Base-by-base conservation (phyloP, 208 protist genomes). In the Phytomonas francai region DNA sequence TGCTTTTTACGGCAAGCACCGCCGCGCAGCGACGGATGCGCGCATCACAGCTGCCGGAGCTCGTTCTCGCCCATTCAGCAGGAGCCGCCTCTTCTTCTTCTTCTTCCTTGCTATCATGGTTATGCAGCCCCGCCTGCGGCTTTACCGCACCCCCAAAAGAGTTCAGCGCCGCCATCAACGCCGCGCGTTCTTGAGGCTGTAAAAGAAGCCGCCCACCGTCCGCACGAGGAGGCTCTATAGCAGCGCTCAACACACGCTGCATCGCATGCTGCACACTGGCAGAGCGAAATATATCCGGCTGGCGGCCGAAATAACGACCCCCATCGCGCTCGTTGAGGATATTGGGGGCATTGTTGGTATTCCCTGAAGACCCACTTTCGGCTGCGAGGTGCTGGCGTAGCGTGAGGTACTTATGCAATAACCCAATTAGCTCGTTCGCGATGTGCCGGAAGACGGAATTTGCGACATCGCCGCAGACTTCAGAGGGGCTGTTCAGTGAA, bases 181-280 rank as follows among this genome's bases (percentile, higher is more conserved):
- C 78, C 16, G 33, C 33, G 33, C 33, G 33, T 36, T 36, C 33
- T 8, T 36, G 33, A 8, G 33, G 33, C 33, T 36, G 33, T 36
- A 36, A 8, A 36, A 36, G 60, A 25, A 29, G 30, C 32, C 34
- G 63, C n/a, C 22, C 32, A 25, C 19, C 39, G 57, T 59, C 28
- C 7, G 7, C 9, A 29, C 9, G 2, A 29, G 9, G 2, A 8
- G 76, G 71, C 29, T 63, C 61, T 39, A 81, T 60, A 3, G 75
- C 77, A 3, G 83, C 78, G 36, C 81, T 90, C 12, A 93, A 70
- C 59, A 88, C 64, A 3, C 81, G 79, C 59, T 83, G 87, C 63
- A 93, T 45, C 0, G 77, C 76, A 19, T 73, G 77, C 63, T 90
- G 84, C 3, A 81, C 77, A 58, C 67, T 65, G 45, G 81, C 79